A percentile compares a stretch with the other conserved stretches of the same genome.
phyloP scores from a whole-genome alignment of 2,329 filamentous ascomycete species.

The Emergomyces africanus region DNA sequence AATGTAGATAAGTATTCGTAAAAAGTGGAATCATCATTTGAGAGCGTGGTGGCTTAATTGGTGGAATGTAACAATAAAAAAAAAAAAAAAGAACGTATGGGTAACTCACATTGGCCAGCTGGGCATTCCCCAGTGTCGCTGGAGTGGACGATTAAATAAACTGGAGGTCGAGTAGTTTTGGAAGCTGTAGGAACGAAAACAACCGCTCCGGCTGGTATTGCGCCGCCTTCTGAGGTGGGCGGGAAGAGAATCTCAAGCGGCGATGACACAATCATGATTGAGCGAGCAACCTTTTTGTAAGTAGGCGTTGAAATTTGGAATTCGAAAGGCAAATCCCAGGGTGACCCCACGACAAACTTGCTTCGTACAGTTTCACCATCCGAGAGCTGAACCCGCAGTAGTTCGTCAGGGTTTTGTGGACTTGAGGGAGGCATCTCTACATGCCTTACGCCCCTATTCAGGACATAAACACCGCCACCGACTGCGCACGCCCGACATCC shows the following conservation, averaged over 20 bases:
- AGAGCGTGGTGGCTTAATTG: slow-evolving; percentile 16
- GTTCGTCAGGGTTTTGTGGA: slow-evolving; percentile 7
- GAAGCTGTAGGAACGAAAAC: slow-evolving; percentile 26
- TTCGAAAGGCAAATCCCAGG: slow-evolving; percentile 24
- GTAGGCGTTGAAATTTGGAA: slow-evolving; percentile 5
- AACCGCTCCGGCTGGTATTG: slow-evolving; percentile 54
- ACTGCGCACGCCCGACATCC: slow-evolving; percentile 83
- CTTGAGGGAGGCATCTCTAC: slow-evolving; percentile 11
- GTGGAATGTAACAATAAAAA: slow-evolving; percentile 6
- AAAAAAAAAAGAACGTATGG: slow-evolving; percentile 7
- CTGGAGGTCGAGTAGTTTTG: slow-evolving; percentile 29
- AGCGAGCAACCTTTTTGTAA: slow-evolving; percentile 39
- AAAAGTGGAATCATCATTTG: slow-evolving; percentile 70
- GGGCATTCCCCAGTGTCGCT: slow-evolving; percentile 91
- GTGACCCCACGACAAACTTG: slow-evolving; percentile 25
- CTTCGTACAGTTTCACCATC: slow-evolving; percentile 26
- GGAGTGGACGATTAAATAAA: slow-evolving; percentile 60
- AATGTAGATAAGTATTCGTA: slow-evolving; percentile 99
- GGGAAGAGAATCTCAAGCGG: slow-evolving; percentile 56
- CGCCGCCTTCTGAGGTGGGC: slow-evolving; percentile 57
- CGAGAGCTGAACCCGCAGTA: slow-evolving; percentile 21
- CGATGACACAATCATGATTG: slow-evolving; percentile 58
- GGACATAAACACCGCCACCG: slow-evolving; percentile 79
- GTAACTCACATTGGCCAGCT: slow-evolving; percentile 73
- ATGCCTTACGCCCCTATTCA: slow-evolving; percentile 53